These are phyloP conservation scores for Dipodascus albidus DNA, from an alignment of 805 yeast species.

Conservation along the genomic window DNA sequence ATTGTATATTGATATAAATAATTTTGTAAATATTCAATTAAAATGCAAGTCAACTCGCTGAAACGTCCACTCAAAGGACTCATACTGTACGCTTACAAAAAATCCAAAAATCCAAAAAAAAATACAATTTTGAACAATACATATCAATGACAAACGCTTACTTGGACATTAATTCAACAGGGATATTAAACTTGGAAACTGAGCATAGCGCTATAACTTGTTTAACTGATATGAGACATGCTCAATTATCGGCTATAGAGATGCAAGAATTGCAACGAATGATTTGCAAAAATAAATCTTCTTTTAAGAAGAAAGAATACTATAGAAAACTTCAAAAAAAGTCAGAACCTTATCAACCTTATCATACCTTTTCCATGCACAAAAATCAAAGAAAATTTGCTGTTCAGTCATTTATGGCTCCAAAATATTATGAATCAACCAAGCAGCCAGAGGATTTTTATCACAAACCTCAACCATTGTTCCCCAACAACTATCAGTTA, in stretches of 20 bases:
- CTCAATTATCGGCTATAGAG: background rate
- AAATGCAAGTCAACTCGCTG: no score
- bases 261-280: background rate
- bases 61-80: no score
- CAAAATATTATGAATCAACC: background rate
- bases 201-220: background rate
- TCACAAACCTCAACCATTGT: background rate
- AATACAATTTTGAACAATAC: no score
- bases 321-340: background rate
- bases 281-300: background rate
- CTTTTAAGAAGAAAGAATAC: background rate
- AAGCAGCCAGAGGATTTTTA: background rate
- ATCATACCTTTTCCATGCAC: background rate
- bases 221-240: background rate
- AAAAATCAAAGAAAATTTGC: no score
- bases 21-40: no score
- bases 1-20: no score
- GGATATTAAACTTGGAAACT: no score
- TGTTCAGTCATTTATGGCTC: background rate
- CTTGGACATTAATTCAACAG: no score
- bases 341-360: background rate
- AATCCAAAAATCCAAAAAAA: background rate
- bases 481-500: no score
- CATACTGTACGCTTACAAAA: no score
- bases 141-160: no score